Base-by-base conservation (phyloP, 257 asterid genomes). In the Nicotiana noctiflora region DNA sequence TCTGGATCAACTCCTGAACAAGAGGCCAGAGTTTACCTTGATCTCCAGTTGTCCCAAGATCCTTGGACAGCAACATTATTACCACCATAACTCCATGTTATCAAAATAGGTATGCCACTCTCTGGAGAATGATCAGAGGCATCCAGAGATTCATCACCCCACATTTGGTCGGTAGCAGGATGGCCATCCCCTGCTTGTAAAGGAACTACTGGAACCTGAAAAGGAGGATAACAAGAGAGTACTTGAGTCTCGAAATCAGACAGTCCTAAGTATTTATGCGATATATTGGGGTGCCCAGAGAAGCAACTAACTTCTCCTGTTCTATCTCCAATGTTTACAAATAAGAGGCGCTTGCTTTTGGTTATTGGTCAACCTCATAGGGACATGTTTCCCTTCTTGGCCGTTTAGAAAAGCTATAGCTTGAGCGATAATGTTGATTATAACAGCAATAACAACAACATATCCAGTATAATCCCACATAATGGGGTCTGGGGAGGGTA, bases 31-130 rank as follows among this genome's bases (percentile, higher is more conserved):
- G 53, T 67, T 76, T 67, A 95, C 99, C 97, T 92, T 82, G 97
- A 85, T 74, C 86, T 90, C 97, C 98, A 95, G 85, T 91, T 92
- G 86, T 95, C 98, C 99, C 99, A 95, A 66, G 98, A 95, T 82
- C 99, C 98, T 87, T 95, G 93, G 67, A 93, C 90, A 11, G 90
- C 89, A 82, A 95, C 98, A 44, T 59, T 87, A 83, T 88, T 92
- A 85, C 99, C 97, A 40, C 89, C 87, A 52, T 80, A 70, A 65
- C 84, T 84, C 87, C 87, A 88, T 56, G 86, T 83, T 51, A 84
- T 56, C 31, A 85, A 83, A 74, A 79, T 81, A 75, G 89, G 91
- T 53, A 84, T 61, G 55, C 89, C 84, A 55, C 49, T 60, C 80
- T 77, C 80, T 0, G 52, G 56, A 4, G 66, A 76, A 62, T 72